Evolutionary conservation across 345 rosid genomes (phyloP), one percentile per base, ranked within the genome.

Genomic region (Eucalyptus lansdowneana): DNA sequence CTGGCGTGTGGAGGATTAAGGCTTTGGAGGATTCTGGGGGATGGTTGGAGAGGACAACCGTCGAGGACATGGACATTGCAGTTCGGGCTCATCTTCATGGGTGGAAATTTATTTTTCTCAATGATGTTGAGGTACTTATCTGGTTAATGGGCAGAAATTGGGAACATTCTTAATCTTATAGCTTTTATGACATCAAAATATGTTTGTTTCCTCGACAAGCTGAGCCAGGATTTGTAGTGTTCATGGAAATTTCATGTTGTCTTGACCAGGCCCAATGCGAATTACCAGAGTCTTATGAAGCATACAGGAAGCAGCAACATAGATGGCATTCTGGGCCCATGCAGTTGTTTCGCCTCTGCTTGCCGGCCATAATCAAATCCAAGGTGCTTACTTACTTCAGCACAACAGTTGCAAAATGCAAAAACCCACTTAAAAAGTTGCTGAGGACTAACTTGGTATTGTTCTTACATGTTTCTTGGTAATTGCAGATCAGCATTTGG

Each of bases 271-370:
- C 98, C 90, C 97, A 94, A 87, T 97, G 99, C 86, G 99, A 97
- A 90, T 89, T 97, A 86, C 99, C 99, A 2, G 99, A 97, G 90
- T 97, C 99, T 16, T 97, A 97, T 69, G 99, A 97, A 91, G 99
- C 99, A 76, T 97, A 97, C 90, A 93, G 98, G 88, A 97, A 97
- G 91, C 99, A 97, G 67, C 99, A 97, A 88, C 99, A 97, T 83
- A 90, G 99, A 90, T 97, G 99, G 99, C 99, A 97, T 92, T 97
- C 99, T 24, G 99, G 99, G 72, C 99, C 99, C 7, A 97, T 97
- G 99, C 99, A 97, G 91, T 91, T 97, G 90, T 97, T 97, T 89
- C 97, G 99, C 88, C 97, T 97, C 83, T 97, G 97, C 91, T 92
- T 97, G 88, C 99, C 98, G 0, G 96, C 90, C 89, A 93, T 97